Conservation (phyloP, 768 basidiomycete species). For the Tulasnella calospora region DNA sequence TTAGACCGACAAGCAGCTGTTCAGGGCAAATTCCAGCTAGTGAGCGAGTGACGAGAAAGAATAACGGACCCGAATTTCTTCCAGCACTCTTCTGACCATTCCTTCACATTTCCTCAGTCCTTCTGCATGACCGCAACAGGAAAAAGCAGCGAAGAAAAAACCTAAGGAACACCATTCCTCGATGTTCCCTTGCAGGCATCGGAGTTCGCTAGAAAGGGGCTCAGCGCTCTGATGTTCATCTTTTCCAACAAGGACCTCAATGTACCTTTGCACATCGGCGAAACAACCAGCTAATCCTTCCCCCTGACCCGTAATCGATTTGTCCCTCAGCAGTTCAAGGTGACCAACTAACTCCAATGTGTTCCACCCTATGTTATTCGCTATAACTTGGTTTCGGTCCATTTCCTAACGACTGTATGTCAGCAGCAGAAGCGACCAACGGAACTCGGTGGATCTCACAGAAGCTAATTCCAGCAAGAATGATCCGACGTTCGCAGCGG, state of each 20-base stretch:
- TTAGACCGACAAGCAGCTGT: not conserved
- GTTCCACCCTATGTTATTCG: no score
- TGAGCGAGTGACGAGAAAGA: not conserved
- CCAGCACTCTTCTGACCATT: not conserved
- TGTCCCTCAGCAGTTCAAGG: no score
- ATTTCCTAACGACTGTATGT: not conserved
- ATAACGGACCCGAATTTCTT: not conserved
- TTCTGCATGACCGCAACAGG: not conserved
- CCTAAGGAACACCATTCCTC: not conserved
- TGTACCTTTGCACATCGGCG: not conserved
- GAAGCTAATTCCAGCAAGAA: not conserved
- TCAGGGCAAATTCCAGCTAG: not conserved
- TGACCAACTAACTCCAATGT: no score
- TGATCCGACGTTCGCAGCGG: not conserved
- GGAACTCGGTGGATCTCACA: not conserved
- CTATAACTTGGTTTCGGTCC: not conserved
- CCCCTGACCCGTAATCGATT: no score
- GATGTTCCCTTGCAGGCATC: not conserved
- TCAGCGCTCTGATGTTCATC: not conserved
- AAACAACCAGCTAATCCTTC: no score
- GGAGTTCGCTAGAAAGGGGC: not conserved
- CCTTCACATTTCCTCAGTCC: not conserved
- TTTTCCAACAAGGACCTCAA: not conserved
- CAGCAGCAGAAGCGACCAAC: not conserved
- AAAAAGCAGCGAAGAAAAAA: not conserved